phyloP scores from a whole-genome alignment of 1,284 basidiomycete species.

The Vanrija pseudolonga region DNA sequence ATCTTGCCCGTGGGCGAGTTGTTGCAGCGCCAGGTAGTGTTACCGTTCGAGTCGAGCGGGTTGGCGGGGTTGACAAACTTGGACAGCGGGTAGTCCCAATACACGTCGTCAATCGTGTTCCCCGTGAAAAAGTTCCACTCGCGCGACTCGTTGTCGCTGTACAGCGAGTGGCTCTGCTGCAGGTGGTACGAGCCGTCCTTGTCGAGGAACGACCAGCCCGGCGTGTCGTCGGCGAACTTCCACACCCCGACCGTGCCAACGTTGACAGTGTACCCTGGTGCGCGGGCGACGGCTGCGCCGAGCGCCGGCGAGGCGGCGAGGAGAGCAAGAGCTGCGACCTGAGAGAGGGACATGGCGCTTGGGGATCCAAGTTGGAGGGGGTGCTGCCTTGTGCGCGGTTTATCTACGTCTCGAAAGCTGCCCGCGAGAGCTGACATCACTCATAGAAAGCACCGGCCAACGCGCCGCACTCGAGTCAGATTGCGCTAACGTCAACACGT shows the following conservation, averaged over 20 bases:
- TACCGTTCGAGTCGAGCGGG: constrained; percentile 2
- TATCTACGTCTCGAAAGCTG: too few relatives aligned
- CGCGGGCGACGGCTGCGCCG: background rate
- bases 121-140: constrained; percentile 2
- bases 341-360: too few relatives aligned
- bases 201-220: constrained; percentile 3
- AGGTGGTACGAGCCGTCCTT: constrained; percentile 6
- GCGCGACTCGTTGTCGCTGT: background rate
- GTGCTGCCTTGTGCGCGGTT: too few relatives aligned
- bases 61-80: background rate
- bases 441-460: too few relatives aligned
- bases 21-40: constrained; percentile 11
- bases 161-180: constrained; percentile 1
- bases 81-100: background rate
- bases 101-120: constrained; percentile 1
- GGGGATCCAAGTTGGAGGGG: too few relatives aligned
- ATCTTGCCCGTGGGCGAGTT: constrained; percentile 3
- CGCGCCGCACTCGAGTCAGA: too few relatives aligned
- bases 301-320: too few relatives aligned
- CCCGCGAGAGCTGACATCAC: too few relatives aligned
- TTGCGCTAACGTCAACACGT: too few relatives aligned
- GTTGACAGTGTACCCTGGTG: background rate
- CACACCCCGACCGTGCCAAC: constrained; percentile 3
- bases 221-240: constrained; percentile 4
- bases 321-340: too few relatives aligned